Evolutionary conservation across 345 rosid genomes (phyloP), one percentile per base, ranked within the genome.

Genomic region (Lumnitzera littorea): DNA sequence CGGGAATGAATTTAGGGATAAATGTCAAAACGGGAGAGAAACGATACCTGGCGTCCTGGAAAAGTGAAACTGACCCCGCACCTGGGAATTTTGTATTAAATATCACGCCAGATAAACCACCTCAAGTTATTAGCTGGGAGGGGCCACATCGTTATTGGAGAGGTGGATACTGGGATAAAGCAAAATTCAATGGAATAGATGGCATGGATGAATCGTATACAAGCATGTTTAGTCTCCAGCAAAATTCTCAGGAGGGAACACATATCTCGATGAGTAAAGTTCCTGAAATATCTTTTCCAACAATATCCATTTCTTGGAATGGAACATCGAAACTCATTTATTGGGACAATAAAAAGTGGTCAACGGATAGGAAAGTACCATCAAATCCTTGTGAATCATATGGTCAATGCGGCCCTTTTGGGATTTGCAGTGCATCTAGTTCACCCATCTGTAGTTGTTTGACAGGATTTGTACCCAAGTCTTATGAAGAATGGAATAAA

Each of bases 61-160:
- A 31, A 47, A 24, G 36, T 52, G 25, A 15, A 5, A 36, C 48
- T 5, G 41, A 59, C 24, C 62, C 62, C 17, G 12, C 41, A 13
- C 62, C 17, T 12, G 62, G 62, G 24, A 17, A 4, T 31, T 48
- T 47, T 16, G 51, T 15, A 64, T 52, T 53, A 57, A 69, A 58
- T 1, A 61, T 15, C 17, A 66, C 5, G 50, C 46, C 48, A 49
- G 13, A n/a, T 13, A 73, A 73, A 12, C 64, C 58, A 43, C 70
- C 76, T 4, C 73, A 75, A 17, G 5, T 51, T 12, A 60, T 71
- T 14, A 12, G 64, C 14, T 49, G 41, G 20, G 20, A 20, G 20
- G 20, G 20, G 29, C 4, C n/a, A 16, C 1, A 4, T 11, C 11
- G 55, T 0, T 24, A 11, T 17, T 23, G 76, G 80, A 75, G 69